Base-by-base conservation (phyloP, 2,329 filamentous ascomycete species). In the Elsinoe ampelina region DNA sequence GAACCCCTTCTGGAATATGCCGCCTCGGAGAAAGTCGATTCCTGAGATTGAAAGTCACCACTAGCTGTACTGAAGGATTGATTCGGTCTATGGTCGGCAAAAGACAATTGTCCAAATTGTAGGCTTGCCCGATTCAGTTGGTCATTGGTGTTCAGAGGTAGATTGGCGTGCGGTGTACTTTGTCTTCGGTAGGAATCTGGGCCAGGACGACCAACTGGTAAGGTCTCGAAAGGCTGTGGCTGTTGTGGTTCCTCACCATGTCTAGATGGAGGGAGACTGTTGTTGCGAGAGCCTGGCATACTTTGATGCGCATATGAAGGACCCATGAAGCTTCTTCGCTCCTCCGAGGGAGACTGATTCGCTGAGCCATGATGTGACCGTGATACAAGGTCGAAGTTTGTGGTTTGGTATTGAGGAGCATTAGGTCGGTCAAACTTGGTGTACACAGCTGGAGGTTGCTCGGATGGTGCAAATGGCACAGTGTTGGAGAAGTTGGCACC, bases 231-330 rank as follows among this genome's bases (percentile, higher is more conserved):
- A 32, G 67, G 65, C 5, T 68, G 61, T 4, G 67, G 61, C 20
- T 68, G 67, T 45, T 68, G 61, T 22, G 67, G 67, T 45, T 76
- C 71, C 13, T 71, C 71, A 10, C 73, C 71, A 57, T 80, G 77
- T 48, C 79, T 75, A 35, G 81, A 82, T 1, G 80, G 75, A 43
- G 81, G 79, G 47, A 80, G 70, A 66, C 75, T 81, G 41, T 73
- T 70, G 58, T 82, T 81, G 59, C 79, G 74, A n/a, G 80, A 77
- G 2, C 72, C 67, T 15, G 73, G 70, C 48, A 71, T 71, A 48
- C 75, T 76, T 1, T 68, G 62, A 43, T 70, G 68, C 10, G 62
- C 39, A 34, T 70, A 66, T 39, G 66, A 59, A 54, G 71, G 71
- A 12, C 64, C 61, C 42, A 68, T 68, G 19, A 54, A 45, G 22